Percentiles rank a stretch among this genome's conserved stretches.
Conservation (phyloP, 2,329 filamentous ascomycete genomes). For the Fusarium luffae region DNA sequence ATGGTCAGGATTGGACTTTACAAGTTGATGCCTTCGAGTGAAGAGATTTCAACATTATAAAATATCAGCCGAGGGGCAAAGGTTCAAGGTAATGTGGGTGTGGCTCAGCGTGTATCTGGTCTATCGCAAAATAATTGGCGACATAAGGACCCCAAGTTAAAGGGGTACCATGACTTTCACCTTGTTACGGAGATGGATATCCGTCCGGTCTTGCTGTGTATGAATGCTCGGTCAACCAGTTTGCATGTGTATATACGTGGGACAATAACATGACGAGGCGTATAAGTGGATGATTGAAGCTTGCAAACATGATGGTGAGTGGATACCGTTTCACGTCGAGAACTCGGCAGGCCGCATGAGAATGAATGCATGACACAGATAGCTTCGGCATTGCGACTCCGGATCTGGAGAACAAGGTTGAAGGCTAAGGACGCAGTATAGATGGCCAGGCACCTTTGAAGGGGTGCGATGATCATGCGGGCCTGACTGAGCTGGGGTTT, state of each 20-base stretch:
- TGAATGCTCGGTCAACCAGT: slow-evolving; percentile 38
- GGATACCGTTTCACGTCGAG: slow-evolving; percentile 35
- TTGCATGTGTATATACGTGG: slow-evolving; percentile 25
- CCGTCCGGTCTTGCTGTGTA: slow-evolving; percentile 14
- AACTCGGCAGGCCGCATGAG: slow-evolving; percentile 27
- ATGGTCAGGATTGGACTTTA: slow-evolving; percentile 64
- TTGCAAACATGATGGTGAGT: slow-evolving; percentile 35
- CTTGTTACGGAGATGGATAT: slow-evolving; percentile 29
- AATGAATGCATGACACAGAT: slow-evolving; percentile 39
- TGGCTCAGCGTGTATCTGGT: slow-evolving; percentile 15
- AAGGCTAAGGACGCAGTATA: neutral
- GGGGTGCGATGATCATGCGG: slow-evolving; percentile 20
- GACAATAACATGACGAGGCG: slow-evolving; percentile 26
- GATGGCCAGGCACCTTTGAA: slow-evolving; percentile 12
- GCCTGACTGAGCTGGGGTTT: slow-evolving; percentile 23
- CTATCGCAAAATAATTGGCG: slow-evolving; percentile 24
- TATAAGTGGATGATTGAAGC: slow-evolving; percentile 22
- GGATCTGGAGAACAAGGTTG: slow-evolving; percentile 17
- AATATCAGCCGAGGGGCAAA: slow-evolving; percentile 23
- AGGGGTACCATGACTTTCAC: slow-evolving; percentile 26
- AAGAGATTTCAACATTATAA: slow-evolving; percentile 38
- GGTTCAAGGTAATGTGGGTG: slow-evolving; percentile 24
- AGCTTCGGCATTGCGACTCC: slow-evolving; percentile 23
- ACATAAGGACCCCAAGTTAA: slow-evolving; percentile 22
- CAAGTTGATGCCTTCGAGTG: slow-evolving; percentile 62